Evolutionary conservation across 75 land plant species (phyloP), one percentile per base, ranked within the genome.

Genomic region (Cunninghamia lanceolata): DNA sequence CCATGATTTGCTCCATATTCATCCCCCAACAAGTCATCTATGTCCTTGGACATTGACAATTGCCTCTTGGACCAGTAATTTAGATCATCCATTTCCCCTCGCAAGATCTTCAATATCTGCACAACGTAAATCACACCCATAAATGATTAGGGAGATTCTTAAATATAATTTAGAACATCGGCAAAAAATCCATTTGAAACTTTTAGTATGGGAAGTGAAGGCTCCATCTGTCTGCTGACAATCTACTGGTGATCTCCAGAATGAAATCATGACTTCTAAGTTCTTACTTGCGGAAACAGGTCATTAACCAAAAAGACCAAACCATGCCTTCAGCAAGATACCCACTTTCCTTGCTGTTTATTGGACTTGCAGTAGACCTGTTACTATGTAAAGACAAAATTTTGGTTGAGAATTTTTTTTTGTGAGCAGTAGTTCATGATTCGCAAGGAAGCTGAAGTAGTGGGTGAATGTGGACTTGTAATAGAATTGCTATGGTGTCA

Each of bases 71-170:
- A 87, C 89, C 88, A 88, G 66, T 47, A 85, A 19, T 59, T 56
- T 34, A 10, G 82, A 30, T 86, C 83, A 42, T 90, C 92, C 16
- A 19, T 82, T 39, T 93, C 94, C 21, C 95, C 96, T 86, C 88
- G 86, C 0, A 96, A 92, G 10, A 96, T 86, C 80, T 89, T 90
- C 84, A 95, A 85, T 40, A 96, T 83, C 99, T 96, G 91, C 40
- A 83, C 13, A 32, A 53, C 74, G 59, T 16, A 71, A 75, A 38
- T 47, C 52, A 47, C 2, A 53, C 17, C 75, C 16, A 53, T 9
- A 36, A 35, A 53, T 6, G 54, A 53, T 54, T 32, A 50, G 82
- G 82, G 40, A 42, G 30, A 53, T 80, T n/a, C 47, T 80, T 42
- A 13, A 39, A 54, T 52, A 83, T 9, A 59, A 34, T 53, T 4